These are phyloP conservation scores for Tirmania nivea DNA, from an alignment of 495 filamentous ascomycete species.

Conservation along the genomic window DNA sequence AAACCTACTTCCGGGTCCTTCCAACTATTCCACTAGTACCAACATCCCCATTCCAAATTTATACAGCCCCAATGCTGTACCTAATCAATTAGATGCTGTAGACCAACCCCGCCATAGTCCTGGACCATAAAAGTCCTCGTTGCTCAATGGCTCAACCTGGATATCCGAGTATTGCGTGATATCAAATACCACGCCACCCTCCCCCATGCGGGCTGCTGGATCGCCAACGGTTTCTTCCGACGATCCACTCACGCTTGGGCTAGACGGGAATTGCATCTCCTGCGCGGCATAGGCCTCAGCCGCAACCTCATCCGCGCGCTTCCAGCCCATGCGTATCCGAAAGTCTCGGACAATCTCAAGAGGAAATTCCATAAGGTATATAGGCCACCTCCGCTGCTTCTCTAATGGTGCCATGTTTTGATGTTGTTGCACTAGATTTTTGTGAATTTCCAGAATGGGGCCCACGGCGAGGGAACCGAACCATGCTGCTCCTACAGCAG, in stretches of 20 bases:
- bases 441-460: conserved; percentile 59
- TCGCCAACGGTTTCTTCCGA: background rate
- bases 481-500: conserved; percentile 72
- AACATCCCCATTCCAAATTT: too few species aligned
- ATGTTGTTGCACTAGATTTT: conserved; percentile 26
- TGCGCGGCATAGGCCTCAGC: background rate
- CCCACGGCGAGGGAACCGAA: conserved; percentile 54
- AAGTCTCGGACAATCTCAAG: conserved; percentile 38
- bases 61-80: too few species aligned
- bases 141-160: background rate
- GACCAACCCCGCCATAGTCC: too few species aligned
- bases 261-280: background rate
- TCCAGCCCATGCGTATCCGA: conserved; percentile 39
- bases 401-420: conserved; percentile 15
- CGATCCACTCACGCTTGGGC: background rate
- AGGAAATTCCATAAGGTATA: conserved; percentile 40
- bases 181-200: background rate
- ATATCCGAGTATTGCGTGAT: background rate
- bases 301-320: background rate
- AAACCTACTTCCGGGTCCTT: too few species aligned
- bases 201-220: background rate
- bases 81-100: too few species aligned
- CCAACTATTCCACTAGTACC: too few species aligned
- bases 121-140: background rate
- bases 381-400: conserved; percentile 27